Percentiles rank a stretch among this genome's conserved stretches.
phyloP scores from a whole-genome alignment of 306 rosid species.

The Boehmeria nivea region DNA sequence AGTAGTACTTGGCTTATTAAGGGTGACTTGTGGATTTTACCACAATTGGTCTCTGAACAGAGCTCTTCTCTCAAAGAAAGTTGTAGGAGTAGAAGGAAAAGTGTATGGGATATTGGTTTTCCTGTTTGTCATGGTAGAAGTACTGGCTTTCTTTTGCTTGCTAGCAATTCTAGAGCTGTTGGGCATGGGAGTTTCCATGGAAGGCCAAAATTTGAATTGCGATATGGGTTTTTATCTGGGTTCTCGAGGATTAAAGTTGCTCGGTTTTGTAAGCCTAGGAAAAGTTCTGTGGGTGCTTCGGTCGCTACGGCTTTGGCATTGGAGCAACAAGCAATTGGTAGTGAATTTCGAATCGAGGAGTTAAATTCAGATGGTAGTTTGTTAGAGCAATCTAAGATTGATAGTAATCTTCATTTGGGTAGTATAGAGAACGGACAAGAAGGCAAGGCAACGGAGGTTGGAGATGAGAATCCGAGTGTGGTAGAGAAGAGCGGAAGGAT shows the following conservation, averaged over 20 bases:
- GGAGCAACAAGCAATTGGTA: constrained; percentile 40
- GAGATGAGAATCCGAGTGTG: constrained; percentile 17
- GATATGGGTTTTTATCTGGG: constrained; percentile 41
- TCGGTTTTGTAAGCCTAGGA: constrained; percentile 31
- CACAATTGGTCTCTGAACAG: constrained; percentile 32
- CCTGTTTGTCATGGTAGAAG: constrained; percentile 30
- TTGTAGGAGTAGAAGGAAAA: constrained; percentile 33
- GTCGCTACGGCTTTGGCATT: constrained; percentile 46
- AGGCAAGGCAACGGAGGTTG: constrained; percentile 16
- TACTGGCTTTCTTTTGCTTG: constrained; percentile 18
- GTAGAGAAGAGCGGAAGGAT: constrained; percentile 31
- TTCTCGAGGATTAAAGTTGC: constrained; percentile 31
- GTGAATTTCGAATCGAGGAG: constrained; percentile 31
- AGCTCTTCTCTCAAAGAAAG: constrained; percentile 23
- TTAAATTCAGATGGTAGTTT: constrained; percentile 14
- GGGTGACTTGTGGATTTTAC: constrained; percentile 23
- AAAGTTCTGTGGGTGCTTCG: constrained; percentile 34
- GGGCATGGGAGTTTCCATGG: constrained; percentile 25
- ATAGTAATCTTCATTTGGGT: constrained; percentile 33
- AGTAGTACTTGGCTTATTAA: constrained; percentile 32
- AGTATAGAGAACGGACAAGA: constrained; percentile 15
- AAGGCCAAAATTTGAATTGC: constrained; percentile 37
- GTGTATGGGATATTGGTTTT: constrained; percentile 26
- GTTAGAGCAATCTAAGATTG: constrained; percentile 23
- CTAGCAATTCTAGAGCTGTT: constrained; percentile 26